A percentile compares a stretch with the other conserved stretches of the same genome.
Conservation (phyloP, 176 grass and related monocot species). For the Metroxylon sagu region DNA sequence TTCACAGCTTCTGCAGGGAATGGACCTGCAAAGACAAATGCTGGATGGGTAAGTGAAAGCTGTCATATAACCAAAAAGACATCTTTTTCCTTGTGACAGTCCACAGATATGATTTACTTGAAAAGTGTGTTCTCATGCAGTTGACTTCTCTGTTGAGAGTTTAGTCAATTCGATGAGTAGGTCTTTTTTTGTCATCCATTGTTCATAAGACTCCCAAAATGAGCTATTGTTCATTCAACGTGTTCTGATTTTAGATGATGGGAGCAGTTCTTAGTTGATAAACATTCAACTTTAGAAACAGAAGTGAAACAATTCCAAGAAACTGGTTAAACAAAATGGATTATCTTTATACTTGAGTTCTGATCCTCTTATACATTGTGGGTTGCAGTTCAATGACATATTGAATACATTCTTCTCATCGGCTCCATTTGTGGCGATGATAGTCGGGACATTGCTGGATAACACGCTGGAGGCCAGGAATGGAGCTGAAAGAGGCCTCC, state of each 20-base stretch:
- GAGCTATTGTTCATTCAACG: too few species aligned
- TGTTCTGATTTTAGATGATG: too few species aligned
- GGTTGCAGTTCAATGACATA: constrained; percentile 89
- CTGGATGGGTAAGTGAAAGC: constrained; percentile 81
- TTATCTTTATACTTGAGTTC: neutral
- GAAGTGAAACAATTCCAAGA: neutral
- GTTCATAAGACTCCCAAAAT: too few species aligned
- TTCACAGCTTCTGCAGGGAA: constrained; percentile 49
- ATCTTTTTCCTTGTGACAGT: too few species aligned
- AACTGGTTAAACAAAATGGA: too few species aligned
- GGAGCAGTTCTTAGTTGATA: too few species aligned
- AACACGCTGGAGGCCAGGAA: constrained; percentile 52
- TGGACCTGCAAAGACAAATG: constrained; percentile 67
- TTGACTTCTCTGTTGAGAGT: too few species aligned
- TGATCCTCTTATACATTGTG: neutral
- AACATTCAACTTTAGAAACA: too few species aligned
- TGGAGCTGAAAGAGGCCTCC: constrained; percentile 50
- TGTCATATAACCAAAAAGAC: neutral
- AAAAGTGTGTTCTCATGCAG: too few species aligned
- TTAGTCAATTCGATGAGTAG: too few species aligned
- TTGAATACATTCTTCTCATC: constrained; percentile 86
- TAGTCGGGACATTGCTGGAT: constrained; percentile 51
- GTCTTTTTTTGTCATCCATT: too few species aligned
- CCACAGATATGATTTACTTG: too few species aligned
- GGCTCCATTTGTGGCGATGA: constrained; percentile 53